Evolutionary conservation across 2,329 filamentous ascomycete genomes (phyloP), one percentile per base, ranked within the genome.

Genomic region (Neofusicoccum laricinum): DNA sequence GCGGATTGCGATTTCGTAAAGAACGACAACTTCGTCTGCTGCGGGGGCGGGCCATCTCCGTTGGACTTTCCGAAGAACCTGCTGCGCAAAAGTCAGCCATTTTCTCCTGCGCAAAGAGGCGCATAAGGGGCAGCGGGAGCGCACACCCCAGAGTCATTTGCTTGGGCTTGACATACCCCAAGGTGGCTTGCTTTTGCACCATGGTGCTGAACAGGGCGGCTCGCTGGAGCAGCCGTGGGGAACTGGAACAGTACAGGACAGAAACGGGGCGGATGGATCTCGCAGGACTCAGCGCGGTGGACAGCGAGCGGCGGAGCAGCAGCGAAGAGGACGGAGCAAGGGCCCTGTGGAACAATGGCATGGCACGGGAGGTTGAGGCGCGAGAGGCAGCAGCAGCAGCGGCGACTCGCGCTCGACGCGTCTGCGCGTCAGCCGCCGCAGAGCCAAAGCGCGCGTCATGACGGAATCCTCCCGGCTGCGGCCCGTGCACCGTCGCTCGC

Each of bases 121-220:
- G 38, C n/a, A 5, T 5, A n/a, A 32, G 43, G 30, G 45, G 41
- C 45, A 53, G 53, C 65, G 46, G 66, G 43, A 67, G 62, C 66
- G 77, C 81, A 77, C 86, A 93, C 90, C 88, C 86, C 77, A 94
- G 80, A 70, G 88, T 92, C 74, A 84, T 86, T 82, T 94, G 91
- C 68, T 84, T 83, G 71, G 88, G 80, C 78, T 86, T 89, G 67
- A 94, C 92, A 80, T 95, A 96, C 93, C 91, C 91, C 77, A 96
- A 80, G 66, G 91, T 96, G 72, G 90, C 88, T 80, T 96, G 92
- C 76, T 91, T 93, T 19, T 80, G 80, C 57, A 80, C 70, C 81
- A 83, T 83, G 46, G 58, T 70, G 66, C 66, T n/a, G 66, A 48
- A 65, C 50, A 46, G 46, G 4, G 55, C 65, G 55, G 64, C 58